These are phyloP conservation scores for Acephala macrosclerotiorum DNA, from an alignment of 2,329 filamentous ascomycete genomes.

Conservation along the genomic window DNA sequence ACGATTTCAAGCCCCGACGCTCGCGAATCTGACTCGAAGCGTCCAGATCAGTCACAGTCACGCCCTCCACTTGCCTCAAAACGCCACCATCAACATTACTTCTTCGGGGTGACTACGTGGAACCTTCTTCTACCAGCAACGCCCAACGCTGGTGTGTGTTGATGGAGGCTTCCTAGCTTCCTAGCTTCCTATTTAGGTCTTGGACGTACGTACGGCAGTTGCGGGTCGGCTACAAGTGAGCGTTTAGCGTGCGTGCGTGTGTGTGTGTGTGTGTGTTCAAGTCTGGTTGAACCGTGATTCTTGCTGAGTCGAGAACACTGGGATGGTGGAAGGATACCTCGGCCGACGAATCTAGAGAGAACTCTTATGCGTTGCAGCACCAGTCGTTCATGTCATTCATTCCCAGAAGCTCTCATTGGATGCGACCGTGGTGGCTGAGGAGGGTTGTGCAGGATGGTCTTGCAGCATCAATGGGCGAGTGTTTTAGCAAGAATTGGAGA, in stretches of 20 bases:
- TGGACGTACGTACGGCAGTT: conserved; percentile 23
- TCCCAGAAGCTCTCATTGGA: not conserved
- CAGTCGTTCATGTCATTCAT: too few species aligned
- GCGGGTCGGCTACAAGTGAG: conserved; percentile 15
- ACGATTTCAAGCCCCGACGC: not conserved
- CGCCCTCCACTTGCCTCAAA: not conserved
- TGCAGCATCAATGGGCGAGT: too few species aligned
- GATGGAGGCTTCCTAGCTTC: too few species aligned
- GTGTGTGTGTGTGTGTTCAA: not conserved
- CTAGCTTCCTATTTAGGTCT: conserved; percentile 31
- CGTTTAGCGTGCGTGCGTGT: not conserved
- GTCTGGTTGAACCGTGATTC: too few species aligned
- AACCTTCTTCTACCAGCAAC: not conserved
- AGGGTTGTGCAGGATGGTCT: too few species aligned
- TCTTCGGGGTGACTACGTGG: too few species aligned
- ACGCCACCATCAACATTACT: not conserved
- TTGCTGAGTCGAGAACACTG: too few species aligned
- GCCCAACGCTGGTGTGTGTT: not conserved
- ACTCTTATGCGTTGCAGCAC: too few species aligned
- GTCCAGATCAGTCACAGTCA: not conserved
- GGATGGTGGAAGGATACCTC: not conserved
- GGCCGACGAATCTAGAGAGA: not conserved
- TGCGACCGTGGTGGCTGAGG: too few species aligned
- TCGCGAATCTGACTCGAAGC: not conserved
- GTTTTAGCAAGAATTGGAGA: not conserved